phyloP scores from a whole-genome alignment of 192 early-diverging fungal genomes.

The Coemansia sp. region DNA sequence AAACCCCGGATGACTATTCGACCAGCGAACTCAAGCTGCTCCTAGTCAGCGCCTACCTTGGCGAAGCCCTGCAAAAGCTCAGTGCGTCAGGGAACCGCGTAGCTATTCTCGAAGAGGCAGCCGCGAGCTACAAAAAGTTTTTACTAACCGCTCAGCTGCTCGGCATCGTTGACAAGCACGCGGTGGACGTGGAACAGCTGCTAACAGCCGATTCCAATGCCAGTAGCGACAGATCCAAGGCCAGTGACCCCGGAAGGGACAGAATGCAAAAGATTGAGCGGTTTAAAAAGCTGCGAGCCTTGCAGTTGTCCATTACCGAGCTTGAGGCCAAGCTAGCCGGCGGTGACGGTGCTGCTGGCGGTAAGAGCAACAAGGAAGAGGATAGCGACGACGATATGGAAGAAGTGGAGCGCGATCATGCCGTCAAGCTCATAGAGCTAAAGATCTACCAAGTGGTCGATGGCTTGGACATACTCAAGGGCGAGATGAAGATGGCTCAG shows the following conservation, averaged over 20 bases:
- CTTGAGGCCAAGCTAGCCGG: conserved; percentile 70
- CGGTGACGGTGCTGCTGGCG: background rate
- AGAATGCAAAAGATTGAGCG: conserved; percentile 38
- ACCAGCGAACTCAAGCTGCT: conserved; percentile 70
- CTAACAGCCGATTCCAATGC: background rate
- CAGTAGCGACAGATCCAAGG: background rate
- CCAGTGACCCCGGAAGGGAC: conserved; percentile 11
- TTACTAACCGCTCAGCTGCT: conserved; percentile 20
- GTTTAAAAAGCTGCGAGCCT: conserved; percentile 59
- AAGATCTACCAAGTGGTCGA: conserved; percentile 72
- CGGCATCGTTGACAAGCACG: conserved; percentile 9
- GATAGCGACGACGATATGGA: conserved; percentile 62
- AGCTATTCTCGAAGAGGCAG: conserved; percentile 18
- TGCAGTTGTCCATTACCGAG: conserved; percentile 75
- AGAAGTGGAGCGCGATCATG: conserved; percentile 73
- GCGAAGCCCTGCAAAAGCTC: conserved; percentile 40
- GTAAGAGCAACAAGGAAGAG: conserved; percentile 1
- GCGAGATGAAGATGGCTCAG: conserved; percentile 78
- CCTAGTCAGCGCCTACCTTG: conserved; percentile 33
- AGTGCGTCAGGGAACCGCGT: conserved; percentile 1
- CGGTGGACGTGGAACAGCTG: background rate
- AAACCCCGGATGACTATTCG: conserved; percentile 83
- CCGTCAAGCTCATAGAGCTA: conserved; percentile 69
- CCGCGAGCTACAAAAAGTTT: conserved; percentile 23
- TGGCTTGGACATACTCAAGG: conserved; percentile 63